Evolutionary conservation across 139 green algal genomes (phyloP), one percentile per base, ranked within the genome.

Genomic region (Coelastrella sp.): DNA sequence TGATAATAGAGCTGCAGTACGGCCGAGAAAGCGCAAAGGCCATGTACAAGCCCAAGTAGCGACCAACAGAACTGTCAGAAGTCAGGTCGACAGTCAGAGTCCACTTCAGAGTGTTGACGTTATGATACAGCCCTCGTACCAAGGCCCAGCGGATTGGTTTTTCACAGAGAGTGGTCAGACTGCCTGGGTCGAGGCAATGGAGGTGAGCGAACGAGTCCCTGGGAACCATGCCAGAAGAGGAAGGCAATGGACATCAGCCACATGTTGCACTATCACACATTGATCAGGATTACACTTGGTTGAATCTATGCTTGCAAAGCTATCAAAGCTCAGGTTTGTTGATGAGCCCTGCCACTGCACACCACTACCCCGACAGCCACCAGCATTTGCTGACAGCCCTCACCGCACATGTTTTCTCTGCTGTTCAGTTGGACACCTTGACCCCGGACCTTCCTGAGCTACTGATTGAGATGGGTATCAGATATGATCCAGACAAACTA

Each of bases 401-500:
- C n/a, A 57, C 11, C 15, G 45, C 45, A 57, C 45, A 9, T n/a
- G 17, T 27, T n/a, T 90, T 97, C n/a, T 87, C 95, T 51, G 94
- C 93, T 7, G 95, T 97, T 91, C 89, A 97, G 82, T 60, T 98
- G 2, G 89, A 91, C 71, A 91, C 89, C 0, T 77, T 97, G 30
- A 91, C 90, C 0, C 91, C 91, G 0, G 95, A 97, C 23, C 86
- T 98, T 85, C 91, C 94, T 0, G 23, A 75, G 45, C 83, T 97
- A 69, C 89, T 98, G 45, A 23, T 68, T 9, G 94, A 98, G 79
- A 94, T 97, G 88, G 95, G 94, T 27, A 88, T 94, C 7, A 79
- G 79, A 6, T 98, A 98, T 66, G 88, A 98, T 68, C 95, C 95
- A 5, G 91, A 96, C 43, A 67, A 87, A 4, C 91, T 98, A 37